phyloP scores from a whole-genome alignment of 805 yeast genomes.

The Cyberlindnera xishuangbannaensis region DNA sequence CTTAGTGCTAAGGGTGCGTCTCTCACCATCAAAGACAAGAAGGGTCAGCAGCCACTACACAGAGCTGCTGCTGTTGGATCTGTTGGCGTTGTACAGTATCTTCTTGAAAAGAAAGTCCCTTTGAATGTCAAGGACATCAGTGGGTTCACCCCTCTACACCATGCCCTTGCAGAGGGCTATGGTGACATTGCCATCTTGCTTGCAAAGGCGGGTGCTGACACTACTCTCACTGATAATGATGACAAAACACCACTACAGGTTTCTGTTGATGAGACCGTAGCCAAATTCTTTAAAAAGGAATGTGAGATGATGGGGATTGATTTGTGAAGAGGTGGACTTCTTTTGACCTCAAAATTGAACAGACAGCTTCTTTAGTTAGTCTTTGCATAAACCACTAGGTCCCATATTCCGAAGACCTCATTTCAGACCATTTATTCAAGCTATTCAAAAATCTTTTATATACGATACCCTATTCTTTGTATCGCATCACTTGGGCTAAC shows the following conservation, averaged over 20 bases:
- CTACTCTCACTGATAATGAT: constrained; percentile 36
- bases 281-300: constrained; percentile 29
- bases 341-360: too few species aligned
- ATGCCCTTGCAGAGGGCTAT: constrained; percentile 86
- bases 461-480: too few species aligned
- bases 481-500: too few species aligned
- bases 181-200: constrained; percentile 66
- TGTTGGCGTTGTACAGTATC: constrained; percentile 44
- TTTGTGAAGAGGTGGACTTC: constrained; percentile 3
- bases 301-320: constrained; percentile 10
- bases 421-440: too few species aligned
- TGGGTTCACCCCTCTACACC: constrained; percentile 87
- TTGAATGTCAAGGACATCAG: constrained; percentile 60
- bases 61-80: constrained; percentile 82
- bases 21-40: constrained; percentile 59
- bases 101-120: constrained; percentile 51
- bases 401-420: too few species aligned
- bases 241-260: constrained; percentile 52
- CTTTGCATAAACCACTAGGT: too few species aligned
- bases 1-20: constrained; percentile 54
- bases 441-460: too few species aligned
- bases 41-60: constrained; percentile 63
- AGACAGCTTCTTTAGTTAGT: too few species aligned
- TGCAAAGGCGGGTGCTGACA: constrained; percentile 65
- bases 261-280: constrained; percentile 48